Evolutionary conservation across 106 monocot species (phyloP).

Genomic region (Phalaenopsis aphrodite): DNA sequence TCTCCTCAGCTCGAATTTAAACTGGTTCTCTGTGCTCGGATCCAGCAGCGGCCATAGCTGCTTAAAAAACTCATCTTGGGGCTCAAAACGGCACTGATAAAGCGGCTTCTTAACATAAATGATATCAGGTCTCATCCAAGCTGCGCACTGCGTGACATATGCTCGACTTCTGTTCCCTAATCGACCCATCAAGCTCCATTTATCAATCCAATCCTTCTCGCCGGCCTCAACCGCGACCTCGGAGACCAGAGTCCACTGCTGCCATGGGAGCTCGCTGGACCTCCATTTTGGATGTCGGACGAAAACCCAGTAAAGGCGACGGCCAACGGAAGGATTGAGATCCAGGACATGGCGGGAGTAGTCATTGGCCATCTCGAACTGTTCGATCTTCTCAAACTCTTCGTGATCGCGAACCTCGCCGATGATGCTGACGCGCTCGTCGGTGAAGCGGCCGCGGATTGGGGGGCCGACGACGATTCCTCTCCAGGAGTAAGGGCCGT

Average conservation of each 20-base stretch:
- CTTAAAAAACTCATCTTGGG: conserved; percentile 74
- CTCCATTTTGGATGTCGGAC: conserved; percentile 89
- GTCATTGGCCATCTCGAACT: conserved; percentile 62
- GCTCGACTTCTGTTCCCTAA: conserved; percentile 64
- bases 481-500: conserved; percentile 89
- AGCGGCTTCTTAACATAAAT: conserved; percentile 82
- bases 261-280: conserved; percentile 50
- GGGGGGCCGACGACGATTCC: conserved; percentile 89
- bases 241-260: conserved; percentile 85
- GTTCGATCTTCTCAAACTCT: conserved; percentile 82
- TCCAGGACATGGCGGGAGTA: conserved; percentile 40
- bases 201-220: conserved; percentile 54
- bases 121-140: conserved; percentile 85
- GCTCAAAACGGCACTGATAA: conserved; percentile 94
- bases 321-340: conserved; percentile 33
- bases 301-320: conserved; percentile 84
- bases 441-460: conserved; percentile 86
- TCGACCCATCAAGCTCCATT: conserved; percentile 87
- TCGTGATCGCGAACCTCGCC: conserved; percentile 60
- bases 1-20: conserved; percentile 33
- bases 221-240: conserved; percentile 68
- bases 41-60: conserved; percentile 68
- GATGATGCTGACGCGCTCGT: conserved; percentile 71
- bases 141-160: conserved; percentile 78
- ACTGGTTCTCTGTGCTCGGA: conserved; percentile 60